A percentile compares a stretch with the other conserved stretches of the same genome.
These are phyloP conservation scores for Phytopythium cucurbitacearum DNA, from an alignment of 352 stramenopile species.

Conservation along the genomic window DNA sequence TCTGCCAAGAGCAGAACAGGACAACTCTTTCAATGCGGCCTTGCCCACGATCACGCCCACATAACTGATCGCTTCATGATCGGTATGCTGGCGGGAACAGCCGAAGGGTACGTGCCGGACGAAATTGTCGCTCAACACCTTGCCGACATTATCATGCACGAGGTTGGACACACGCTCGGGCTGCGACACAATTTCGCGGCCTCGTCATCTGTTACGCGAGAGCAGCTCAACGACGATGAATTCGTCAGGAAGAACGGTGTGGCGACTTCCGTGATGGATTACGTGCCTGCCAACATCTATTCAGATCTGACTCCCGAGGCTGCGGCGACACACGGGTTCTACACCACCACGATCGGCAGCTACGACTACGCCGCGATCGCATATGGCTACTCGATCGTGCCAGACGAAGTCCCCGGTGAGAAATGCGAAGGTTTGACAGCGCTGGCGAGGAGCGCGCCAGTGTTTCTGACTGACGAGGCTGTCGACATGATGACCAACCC, in stretches of 20 bases:
- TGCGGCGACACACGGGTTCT: slow-evolving; percentile 48
- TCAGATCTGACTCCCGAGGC: slow-evolving; percentile 49
- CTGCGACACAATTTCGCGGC: slow-evolving; percentile 86
- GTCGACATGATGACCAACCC: slow-evolving; percentile 35
- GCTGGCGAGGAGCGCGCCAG: slow-evolving; percentile 33
- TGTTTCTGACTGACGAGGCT: slow-evolving; percentile 70
- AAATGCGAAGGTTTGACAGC: slow-evolving; percentile 30
- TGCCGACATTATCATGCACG: slow-evolving; percentile 81
- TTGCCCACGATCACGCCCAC: slow-evolving; percentile 32
- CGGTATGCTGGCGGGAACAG: slow-evolving; percentile 9
- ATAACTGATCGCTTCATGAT: slow-evolving; percentile 36
- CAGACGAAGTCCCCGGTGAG: slow-evolving; percentile 43
- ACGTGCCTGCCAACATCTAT: slow-evolving; percentile 78
- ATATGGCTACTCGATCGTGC: slow-evolving; percentile 70
- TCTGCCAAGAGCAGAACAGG: slow-evolving; percentile 1
- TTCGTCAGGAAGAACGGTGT: slow-evolving; percentile 51
- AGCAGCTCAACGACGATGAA: slow-evolving; percentile 46
- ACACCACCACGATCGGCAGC: slow-evolving; percentile 54
- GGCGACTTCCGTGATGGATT: slow-evolving; percentile 84
- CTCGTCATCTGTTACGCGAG: slow-evolving; percentile 39
- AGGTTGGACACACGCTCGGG: slow-evolving; percentile 86
- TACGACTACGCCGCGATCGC: slow-evolving; percentile 84
- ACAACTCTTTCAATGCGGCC: slow-evolving; percentile 28
- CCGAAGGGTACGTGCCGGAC: slow-evolving; percentile 34
- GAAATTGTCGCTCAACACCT: slow-evolving; percentile 65